Evolutionary conservation across 805 yeast species (phyloP).

Genomic region (Vanderwaltozyma yarrowii): DNA sequence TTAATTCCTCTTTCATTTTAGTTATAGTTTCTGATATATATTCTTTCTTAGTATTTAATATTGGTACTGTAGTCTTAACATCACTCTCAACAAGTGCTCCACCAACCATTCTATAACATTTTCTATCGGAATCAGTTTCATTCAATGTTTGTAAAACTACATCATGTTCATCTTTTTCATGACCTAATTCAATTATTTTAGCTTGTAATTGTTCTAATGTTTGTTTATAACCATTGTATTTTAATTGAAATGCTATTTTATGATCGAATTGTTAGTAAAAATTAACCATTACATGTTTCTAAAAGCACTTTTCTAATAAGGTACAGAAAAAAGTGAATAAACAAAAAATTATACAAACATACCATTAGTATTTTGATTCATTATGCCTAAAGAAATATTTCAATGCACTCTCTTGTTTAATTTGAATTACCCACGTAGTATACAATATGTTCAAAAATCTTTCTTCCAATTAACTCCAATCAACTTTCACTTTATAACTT

Average conservation of each 20-base stretch:
- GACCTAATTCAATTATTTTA: constrained; percentile 39
- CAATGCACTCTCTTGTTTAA: no score
- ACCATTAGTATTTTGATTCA: constrained; percentile 14
- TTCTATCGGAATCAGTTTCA: constrained; percentile 47
- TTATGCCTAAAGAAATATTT: no score
- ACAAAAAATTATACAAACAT: constrained; percentile 2
- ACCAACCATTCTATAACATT: constrained; percentile 89
- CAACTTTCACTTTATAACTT: no score
- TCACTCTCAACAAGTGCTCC: constrained; percentile 80
- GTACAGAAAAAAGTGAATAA: no score
- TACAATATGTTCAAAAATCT: no score
- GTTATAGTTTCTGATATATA: constrained; percentile 31
- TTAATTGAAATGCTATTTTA: constrained; percentile 33
- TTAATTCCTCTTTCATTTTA: constrained; percentile 23
- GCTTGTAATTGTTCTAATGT: constrained; percentile 37
- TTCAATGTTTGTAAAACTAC: constrained; percentile 51
- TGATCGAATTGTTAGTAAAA: constrained; percentile 3
- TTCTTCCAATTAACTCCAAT: no score
- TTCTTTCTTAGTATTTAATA: constrained; percentile 44
- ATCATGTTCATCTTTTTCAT: constrained; percentile 38
- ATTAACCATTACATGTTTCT: background rate
- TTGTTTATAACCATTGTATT: constrained; percentile 43
- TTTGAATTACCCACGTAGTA: no score
- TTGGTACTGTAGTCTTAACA: constrained; percentile 64
- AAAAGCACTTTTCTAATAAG: background rate